Evolutionary conservation across 2,329 filamentous ascomycete species (phyloP).

Genomic region (Boeremia lycopersici): DNA sequence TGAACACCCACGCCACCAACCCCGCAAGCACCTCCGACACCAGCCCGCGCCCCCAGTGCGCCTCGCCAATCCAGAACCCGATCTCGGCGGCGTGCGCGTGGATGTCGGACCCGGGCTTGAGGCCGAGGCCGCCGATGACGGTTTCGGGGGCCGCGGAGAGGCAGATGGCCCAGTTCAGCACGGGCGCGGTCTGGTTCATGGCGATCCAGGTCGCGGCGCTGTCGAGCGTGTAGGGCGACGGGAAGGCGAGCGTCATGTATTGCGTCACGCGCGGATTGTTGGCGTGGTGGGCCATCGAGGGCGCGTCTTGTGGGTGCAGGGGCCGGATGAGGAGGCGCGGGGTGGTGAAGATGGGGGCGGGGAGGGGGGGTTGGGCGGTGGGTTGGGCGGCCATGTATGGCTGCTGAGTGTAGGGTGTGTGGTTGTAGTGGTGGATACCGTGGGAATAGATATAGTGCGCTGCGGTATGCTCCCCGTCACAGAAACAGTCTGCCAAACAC

Average conservation of each 20-base stretch:
- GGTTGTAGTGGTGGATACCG: background rate
- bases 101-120: constrained; percentile 45
- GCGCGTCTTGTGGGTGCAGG: constrained; percentile 35
- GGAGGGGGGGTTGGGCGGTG: constrained; percentile 28
- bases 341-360: constrained; percentile 38
- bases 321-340: constrained; percentile 24
- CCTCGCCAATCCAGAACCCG: constrained; percentile 52
- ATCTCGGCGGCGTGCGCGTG: constrained; percentile 47
- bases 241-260: constrained; percentile 48
- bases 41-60: constrained; percentile 44
- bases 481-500: too few relatives aligned
- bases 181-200: constrained; percentile 24
- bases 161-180: constrained; percentile 29
- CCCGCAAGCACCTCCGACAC: constrained; percentile 41
- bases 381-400: constrained; percentile 28
- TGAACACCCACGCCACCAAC: constrained; percentile 46
- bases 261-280: constrained; percentile 42
- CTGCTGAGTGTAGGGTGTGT: background rate
- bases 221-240: constrained; percentile 47
- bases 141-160: constrained; percentile 15
- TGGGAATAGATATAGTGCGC: background rate
- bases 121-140: constrained; percentile 47
- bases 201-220: constrained; percentile 45
- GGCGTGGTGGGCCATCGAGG: constrained; percentile 29
- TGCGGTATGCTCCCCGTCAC: background rate